These are phyloP conservation scores for Kregervanrija delftensis DNA, from an alignment of 805 yeast genomes.

Conservation along the genomic window DNA sequence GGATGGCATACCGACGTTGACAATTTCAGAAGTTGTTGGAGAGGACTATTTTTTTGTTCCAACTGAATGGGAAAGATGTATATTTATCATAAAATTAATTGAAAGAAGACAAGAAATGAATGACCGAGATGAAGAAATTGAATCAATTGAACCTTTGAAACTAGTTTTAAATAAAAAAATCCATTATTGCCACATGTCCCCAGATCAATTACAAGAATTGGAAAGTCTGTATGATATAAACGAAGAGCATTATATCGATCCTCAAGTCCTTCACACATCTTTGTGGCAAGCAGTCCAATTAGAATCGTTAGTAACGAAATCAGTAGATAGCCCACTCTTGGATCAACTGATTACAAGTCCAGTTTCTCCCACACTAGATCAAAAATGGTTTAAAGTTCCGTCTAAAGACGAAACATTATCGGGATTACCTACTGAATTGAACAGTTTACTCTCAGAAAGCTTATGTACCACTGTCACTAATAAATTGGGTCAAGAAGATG, in stretches of 20 bases:
- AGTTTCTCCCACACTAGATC: conserved; percentile 19
- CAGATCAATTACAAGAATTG: conserved; percentile 38
- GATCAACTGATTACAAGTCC: conserved; percentile 23
- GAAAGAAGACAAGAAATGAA: conserved; percentile 27
- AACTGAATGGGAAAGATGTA: conserved; percentile 48
- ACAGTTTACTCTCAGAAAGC: conserved; percentile 10
- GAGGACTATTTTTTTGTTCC: conserved; percentile 48
- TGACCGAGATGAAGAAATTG: conserved; percentile 5
- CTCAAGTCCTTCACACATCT: conserved; percentile 36
- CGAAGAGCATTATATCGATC: conserved; percentile 33
- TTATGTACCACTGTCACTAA: conserved; percentile 2
- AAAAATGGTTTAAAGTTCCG: conserved; percentile 36
- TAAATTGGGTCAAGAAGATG: conserved; percentile 12
- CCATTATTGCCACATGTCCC: conserved; percentile 41
- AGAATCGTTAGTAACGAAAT: conserved; percentile 32
- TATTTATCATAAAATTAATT: conserved; percentile 37
- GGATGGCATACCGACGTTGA: conserved; percentile 38
- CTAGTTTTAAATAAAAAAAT: conserved; percentile 34
- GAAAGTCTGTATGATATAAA: conserved; percentile 32
- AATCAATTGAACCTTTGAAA: conserved; percentile 19
- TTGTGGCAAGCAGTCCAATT: conserved; percentile 42
- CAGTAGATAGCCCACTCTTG: conserved; percentile 23
- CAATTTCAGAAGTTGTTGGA: conserved; percentile 39
- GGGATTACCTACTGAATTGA: conserved; percentile 35
- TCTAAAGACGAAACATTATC: conserved; percentile 40